A percentile compares a stretch with the other conserved stretches of the same genome.
phyloP scores from a whole-genome alignment of 306 rosid genomes.

The Acacia melanoxylon region DNA sequence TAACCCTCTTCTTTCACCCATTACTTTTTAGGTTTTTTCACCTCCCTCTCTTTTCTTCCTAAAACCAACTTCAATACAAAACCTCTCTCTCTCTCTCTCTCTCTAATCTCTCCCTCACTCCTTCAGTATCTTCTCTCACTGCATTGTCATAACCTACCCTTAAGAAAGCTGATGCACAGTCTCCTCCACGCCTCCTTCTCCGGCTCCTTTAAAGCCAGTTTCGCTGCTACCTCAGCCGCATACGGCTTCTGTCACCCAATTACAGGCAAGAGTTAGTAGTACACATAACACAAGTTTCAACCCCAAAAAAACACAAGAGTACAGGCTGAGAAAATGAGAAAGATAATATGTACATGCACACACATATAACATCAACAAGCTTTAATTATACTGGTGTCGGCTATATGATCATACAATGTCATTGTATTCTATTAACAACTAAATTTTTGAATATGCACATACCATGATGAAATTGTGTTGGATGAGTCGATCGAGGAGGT shows the following conservation, averaged over 20 bases:
- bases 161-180: constrained; percentile 69
- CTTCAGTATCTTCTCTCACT: neutral
- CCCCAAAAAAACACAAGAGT: neutral
- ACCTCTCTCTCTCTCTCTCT: neutral
- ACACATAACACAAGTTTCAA: neutral
- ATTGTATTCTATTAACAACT: neutral
- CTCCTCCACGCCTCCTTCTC: constrained; percentile 76
- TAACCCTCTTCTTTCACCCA: neutral
- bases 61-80: neutral
- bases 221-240: constrained; percentile 52
- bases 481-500: constrained; percentile 76
- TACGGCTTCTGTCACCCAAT: constrained; percentile 43
- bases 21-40: neutral
- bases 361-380: neutral
- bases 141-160: constrained; percentile 52
- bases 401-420: neutral
- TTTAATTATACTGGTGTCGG: neutral
- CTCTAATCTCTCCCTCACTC: neutral
- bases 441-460: neutral
- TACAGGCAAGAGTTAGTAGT: neutral
- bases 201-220: constrained; percentile 56
- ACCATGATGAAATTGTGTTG: constrained; percentile 55
- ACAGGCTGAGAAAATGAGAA: too few species aligned
- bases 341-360: neutral
- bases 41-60: neutral